phyloP scores from a whole-genome alignment of 140 eudicot species.

The Ambrosia hybrid region DNA sequence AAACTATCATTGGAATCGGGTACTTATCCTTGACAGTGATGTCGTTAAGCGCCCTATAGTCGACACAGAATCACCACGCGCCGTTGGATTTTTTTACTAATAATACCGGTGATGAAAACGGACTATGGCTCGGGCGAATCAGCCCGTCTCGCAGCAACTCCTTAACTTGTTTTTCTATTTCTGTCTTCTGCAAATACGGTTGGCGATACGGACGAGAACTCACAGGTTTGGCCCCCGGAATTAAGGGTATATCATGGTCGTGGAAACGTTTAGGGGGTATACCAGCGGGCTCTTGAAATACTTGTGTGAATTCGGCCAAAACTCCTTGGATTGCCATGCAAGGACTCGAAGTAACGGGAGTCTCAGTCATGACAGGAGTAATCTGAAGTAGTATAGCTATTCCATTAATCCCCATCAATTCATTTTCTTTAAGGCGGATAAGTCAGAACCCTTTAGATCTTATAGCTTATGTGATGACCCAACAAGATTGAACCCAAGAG shows the following conservation, averaged over 20 bases:
- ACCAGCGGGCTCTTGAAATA: not conserved
- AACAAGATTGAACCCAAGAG: not conserved
- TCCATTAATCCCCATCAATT: not conserved
- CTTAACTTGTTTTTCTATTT: not conserved
- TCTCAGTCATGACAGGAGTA: not conserved
- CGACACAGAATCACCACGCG: no score
- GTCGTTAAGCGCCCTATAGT: not conserved
- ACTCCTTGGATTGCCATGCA: not conserved
- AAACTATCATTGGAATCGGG: not conserved
- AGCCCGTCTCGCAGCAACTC: not conserved
- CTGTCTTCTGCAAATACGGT: not conserved
- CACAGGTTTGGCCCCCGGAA: not conserved
- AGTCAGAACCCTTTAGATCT: not conserved
- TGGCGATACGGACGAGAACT: constrained; percentile 2
- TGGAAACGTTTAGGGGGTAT: not conserved
- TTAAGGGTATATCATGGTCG: not conserved
- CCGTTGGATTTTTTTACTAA: not conserved
- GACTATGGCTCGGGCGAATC: not conserved
- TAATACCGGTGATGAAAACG: not conserved
- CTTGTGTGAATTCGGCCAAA: not conserved
- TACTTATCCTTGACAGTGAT: not conserved
- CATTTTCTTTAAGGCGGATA: not conserved
- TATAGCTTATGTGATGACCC: not conserved
- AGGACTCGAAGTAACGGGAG: not conserved
- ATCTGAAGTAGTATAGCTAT: not conserved